These are phyloP conservation scores for Lepidium didymum DNA, from an alignment of 345 rosid genomes.

Conservation along the genomic window DNA sequence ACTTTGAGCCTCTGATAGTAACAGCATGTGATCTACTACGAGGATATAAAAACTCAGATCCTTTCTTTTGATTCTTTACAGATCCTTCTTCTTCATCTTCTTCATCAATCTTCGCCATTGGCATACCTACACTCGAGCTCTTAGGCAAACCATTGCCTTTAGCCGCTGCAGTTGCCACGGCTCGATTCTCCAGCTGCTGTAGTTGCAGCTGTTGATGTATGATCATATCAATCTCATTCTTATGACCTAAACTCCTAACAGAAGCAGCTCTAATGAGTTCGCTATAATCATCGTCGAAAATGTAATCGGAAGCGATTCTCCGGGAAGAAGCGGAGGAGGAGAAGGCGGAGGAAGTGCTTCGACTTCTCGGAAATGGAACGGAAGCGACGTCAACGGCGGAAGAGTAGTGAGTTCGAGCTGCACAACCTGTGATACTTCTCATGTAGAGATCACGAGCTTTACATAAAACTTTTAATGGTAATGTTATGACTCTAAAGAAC, in stretches of 20 bases:
- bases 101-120: conserved; percentile 55
- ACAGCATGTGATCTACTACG: conserved; percentile 48
- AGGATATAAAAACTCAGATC: conserved; percentile 25
- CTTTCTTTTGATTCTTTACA: conserved; percentile 2
- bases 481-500: conserved; percentile 36
- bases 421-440: conserved; percentile 44
- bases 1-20: conserved; percentile 13
- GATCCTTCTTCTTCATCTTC: conserved; percentile 32
- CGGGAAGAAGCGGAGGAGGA: conserved; percentile 22
- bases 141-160: conserved; percentile 33
- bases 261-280: conserved; percentile 62
- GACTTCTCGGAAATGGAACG: conserved; percentile 47
- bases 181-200: not conserved
- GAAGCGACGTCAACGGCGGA: conserved; percentile 4
- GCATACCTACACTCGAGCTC: conserved; percentile 41
- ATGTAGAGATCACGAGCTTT: conserved; percentile 72
- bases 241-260: conserved; percentile 40
- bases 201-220: conserved; percentile 24
- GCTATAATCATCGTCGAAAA: conserved; percentile 42
- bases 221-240: conserved; percentile 42
- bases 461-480: conserved; percentile 40
- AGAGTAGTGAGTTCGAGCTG: conserved; percentile 30
- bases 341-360: conserved; percentile 35
- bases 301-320: not conserved
- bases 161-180: not conserved